phyloP scores from a whole-genome alignment of 2,329 filamentous ascomycete species.

The Cucurbitaria berberidis region DNA sequence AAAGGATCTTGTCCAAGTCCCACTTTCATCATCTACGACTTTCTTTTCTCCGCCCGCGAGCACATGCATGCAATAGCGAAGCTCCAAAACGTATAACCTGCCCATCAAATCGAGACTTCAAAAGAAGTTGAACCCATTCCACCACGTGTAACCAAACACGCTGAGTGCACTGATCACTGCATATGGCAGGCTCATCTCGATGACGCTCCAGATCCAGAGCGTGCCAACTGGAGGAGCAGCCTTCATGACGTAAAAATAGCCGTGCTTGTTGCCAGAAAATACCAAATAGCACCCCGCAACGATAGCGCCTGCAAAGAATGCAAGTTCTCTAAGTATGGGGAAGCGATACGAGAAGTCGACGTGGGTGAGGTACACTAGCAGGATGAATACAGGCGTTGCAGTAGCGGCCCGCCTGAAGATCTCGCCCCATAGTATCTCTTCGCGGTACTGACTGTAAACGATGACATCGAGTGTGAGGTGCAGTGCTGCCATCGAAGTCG shows the following conservation, averaged over 20 bases:
- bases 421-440: constrained; percentile 65
- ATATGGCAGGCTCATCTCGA: constrained; percentile 78
- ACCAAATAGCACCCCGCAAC: constrained; percentile 78
- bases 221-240: constrained; percentile 86
- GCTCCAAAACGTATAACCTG: no score
- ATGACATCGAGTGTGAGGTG: constrained; percentile 81
- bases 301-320: constrained; percentile 70
- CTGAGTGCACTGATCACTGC: constrained; percentile 63
- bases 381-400: constrained; percentile 52
- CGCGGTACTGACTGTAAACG: constrained; percentile 79
- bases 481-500: constrained; percentile 69
- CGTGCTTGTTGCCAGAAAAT: constrained; percentile 76
- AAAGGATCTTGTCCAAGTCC: no score
- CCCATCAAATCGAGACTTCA: constrained; percentile 27
- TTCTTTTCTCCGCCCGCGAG: no score
- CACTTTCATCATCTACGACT: no score
- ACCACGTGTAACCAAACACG: constrained; percentile 61
- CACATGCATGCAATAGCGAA: no score
- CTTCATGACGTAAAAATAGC: constrained; percentile 91
- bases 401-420: constrained; percentile 60
- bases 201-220: constrained; percentile 89
- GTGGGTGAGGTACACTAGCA: constrained; percentile 54
- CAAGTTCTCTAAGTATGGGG: constrained; percentile 52
- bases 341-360: constrained; percentile 51
- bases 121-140: constrained; percentile 60